Evolutionary conservation across 2,329 filamentous ascomycete genomes (phyloP), one percentile per base, ranked within the genome.

Genomic region (Didymosphaeria variabile): DNA sequence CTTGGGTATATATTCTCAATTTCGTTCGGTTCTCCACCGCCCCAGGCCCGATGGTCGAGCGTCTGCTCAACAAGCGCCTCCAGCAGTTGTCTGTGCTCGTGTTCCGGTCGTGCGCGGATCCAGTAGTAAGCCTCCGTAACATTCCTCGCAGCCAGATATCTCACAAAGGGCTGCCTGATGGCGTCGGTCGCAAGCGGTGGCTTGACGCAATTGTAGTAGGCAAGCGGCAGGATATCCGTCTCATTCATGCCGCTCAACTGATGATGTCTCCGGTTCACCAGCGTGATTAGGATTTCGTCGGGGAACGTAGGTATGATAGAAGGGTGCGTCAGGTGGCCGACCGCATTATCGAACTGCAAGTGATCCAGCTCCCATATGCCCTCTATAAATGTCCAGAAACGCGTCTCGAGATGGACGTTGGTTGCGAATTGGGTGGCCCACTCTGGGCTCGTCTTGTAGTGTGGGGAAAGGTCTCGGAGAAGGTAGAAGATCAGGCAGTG

Each of bases 401-500:
- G 92, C 58, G 85, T 83, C 1, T 93, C 91, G 55, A 96, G 83
- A 64, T 89, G 88, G 5, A 88, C 88, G 26, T 80, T 80, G 45
- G 80, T 78, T 17, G 89, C 87, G 68, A 94, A 93, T 1, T 74
- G 83, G 1, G 88, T 83, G 7, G 82, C 71, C 38, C 85, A 82
- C 19, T 84, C 78, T 3, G 84, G 82, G 21, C 83, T 82, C 55
- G 85, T 82, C 50, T 75, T 69, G 10, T 69, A 66, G 31, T 81
- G 73, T 13, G 79, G 78, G 42, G 90, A 87, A 72, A 90, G 87
- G 75, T 96, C 92, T 71, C 92, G 89, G 3, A 96, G 85, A 42
- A 96, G 82, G 76, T 96, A 97, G 82, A 92, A 96, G 65, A 96
- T 83, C 51, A 95, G 85, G 19, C 92, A 92, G 67, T 93, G 88